phyloP scores from a whole-genome alignment of 257 asterid species.

The Solanum pimpinellifolium region DNA sequence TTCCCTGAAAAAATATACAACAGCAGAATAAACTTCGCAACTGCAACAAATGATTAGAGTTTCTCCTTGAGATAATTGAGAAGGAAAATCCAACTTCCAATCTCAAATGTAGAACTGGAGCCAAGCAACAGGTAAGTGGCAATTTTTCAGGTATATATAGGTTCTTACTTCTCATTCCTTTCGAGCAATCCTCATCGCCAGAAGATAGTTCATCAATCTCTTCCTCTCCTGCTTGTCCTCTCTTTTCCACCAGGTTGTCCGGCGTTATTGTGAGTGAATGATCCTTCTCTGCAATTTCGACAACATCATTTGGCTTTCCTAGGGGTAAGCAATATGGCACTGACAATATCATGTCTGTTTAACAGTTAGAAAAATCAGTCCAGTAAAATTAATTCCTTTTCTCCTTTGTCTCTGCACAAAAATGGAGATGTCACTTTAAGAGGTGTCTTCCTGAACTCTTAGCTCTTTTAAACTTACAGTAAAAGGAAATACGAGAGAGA shows the following conservation, averaged over 20 bases:
- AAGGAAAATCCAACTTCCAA: not conserved
- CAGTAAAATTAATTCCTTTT: not conserved
- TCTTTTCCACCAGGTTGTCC: slow-evolving; percentile 18
- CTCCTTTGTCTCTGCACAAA: not conserved
- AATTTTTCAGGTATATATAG: not conserved
- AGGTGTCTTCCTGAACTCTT: not conserved
- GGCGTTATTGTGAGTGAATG: slow-evolving; percentile 8
- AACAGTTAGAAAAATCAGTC: slow-evolving; percentile 4
- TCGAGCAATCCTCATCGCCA: slow-evolving; percentile 68
- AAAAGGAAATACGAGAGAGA: not conserved
- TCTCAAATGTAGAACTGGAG: not conserved
- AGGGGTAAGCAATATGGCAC: not conserved
- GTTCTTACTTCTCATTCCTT: slow-evolving; percentile 84
- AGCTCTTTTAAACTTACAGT: not conserved
- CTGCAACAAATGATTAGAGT: not conserved
- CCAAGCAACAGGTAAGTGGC: not conserved
- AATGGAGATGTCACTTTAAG: not conserved
- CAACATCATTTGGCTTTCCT: not conserved
- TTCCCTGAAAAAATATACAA: not conserved
- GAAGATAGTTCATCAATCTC: slow-evolving; percentile 68
- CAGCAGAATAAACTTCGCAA: not conserved
- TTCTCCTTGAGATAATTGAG: not conserved
- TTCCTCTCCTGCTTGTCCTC: slow-evolving; percentile 24
- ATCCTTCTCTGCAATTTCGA: slow-evolving; percentile 13
- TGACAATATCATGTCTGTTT: slow-evolving; percentile 16